Base-by-base conservation (phyloP, 495 filamentous ascomycete species). In the Annulohypoxylon bovei region DNA sequence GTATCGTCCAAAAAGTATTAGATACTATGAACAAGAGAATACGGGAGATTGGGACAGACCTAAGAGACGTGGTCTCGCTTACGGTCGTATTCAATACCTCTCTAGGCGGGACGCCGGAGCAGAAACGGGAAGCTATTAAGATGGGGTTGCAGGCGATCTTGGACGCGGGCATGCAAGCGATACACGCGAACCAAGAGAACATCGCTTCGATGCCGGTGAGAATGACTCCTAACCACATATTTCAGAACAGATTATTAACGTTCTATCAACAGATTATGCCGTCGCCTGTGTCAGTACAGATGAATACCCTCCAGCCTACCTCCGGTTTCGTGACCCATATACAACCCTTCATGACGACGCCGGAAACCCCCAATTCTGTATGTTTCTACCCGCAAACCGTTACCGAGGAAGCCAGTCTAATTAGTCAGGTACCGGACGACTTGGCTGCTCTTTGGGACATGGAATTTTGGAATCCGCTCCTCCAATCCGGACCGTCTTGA, bases 31-130 rank as follows among this genome's bases (percentile, higher is more conserved):
- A 76, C 11, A 50, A 65, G 12, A 65, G 74, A 22, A 66, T 78
- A 20, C 54, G 71, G 33, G 77, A 78, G 18, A 74, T 76, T 12
- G 71, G 73, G 55, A 75, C 65, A 39, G 76, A 81, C 22, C 40
- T 78, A 28, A 74, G 75, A 64, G 79, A 81, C 39, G 67, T 81
- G 12, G 66, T 81, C 25, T 74, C 71, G 6, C 66, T 81, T 25
- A 69, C 73, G 4, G 67, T 79, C 14, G 77, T 79, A 14, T 77
- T 78, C 33, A 56, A 77, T 39, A 75, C 72, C 3, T 77, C 68
- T 18, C 72, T 71, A 7, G 72, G 75, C 23, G 74, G 72, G 33
- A 73, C 59, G 9, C 57, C 52, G 8, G 76, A 78, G 33, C 65
- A 71, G 55, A 62, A 73, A 25, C 39, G 62, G 12, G 75, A 78